Base-by-base conservation (phyloP, 768 basidiomycete genomes). In the Vishniacozyma victoriae region DNA sequence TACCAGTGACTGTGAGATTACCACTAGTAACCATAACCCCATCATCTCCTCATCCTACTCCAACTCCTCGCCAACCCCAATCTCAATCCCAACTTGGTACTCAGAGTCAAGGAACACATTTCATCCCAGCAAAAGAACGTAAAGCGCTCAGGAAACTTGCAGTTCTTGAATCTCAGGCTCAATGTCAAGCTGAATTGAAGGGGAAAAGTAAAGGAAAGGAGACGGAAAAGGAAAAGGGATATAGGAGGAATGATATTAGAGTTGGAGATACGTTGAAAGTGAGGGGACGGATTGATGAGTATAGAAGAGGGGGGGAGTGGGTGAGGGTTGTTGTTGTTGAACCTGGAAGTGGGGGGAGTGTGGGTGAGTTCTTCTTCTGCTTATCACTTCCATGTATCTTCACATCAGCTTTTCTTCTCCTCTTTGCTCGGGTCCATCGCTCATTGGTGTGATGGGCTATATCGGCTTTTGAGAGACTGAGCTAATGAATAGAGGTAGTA, bases 241-340 rank as follows among this genome's bases (percentile, higher is more conserved):
- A 57, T 37, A 31, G 44, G 6, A 19, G 45, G 35, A 49, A 44
- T 24, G 62, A 67, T 39, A 48, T 67, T 1, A 41, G 54, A 7
- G 62, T 64, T 2, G 66, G 66, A 15, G 62, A 68, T 49, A 56
- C 54, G 1, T 55, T 64, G 9, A 36, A 62, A 22, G 39, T 70
- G 5, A 46, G 62, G 9, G 67, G 64, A 4, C 57, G 47, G 45
- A 41, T 69, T 12, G 62, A 72, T 35, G 59, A 65, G 41, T 58
- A 57, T 52, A 26, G 47, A 41, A 46, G 62, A 36, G 22, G 40
- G n/a, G 43, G 50, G 24, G 51, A 61, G 41, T 52, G 64, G 60
- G 51, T 68, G 1, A 45, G 66, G 36, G 48, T 53, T 31, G 53
- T 68, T 1, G 53, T 55, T 1, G 57, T 64, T 9, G 57, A 62